Percentiles rank a stretch among this genome's conserved stretches.
Evolutionary conservation across 192 early-diverging fungal genomes (phyloP).

Genomic region (Haplosporangium gracile): DNA sequence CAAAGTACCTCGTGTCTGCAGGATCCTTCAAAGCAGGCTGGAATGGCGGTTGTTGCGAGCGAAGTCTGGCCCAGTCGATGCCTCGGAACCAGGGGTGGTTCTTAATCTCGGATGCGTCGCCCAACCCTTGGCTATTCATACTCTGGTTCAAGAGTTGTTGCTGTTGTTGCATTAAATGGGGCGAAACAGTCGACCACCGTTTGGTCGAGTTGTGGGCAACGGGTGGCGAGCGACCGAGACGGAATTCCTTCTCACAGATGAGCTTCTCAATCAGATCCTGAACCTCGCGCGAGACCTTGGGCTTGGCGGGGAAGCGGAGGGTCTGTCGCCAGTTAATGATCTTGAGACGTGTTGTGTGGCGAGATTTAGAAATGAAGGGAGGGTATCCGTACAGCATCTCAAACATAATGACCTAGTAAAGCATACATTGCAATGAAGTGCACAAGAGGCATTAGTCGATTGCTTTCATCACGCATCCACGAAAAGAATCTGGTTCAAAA

Average conservation of each 20-base stretch:
- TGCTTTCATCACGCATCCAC: background rate
- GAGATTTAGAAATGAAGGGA: slow-evolving; percentile 70
- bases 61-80: slow-evolving; percentile 78
- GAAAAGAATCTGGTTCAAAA: background rate
- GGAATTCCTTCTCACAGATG: slow-evolving; percentile 70
- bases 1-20: slow-evolving; percentile 97
- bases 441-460: background rate
- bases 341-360: slow-evolving; percentile 73
- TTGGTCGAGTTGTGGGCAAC: slow-evolving; percentile 34
- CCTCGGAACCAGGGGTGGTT: slow-evolving; percentile 80
- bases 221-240: slow-evolving; percentile 60
- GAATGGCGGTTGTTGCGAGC: slow-evolving; percentile 79
- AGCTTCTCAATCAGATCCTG: slow-evolving; percentile 72
- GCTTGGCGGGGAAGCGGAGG: slow-evolving; percentile 69
- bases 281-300: slow-evolving; percentile 65
- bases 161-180: slow-evolving; percentile 55
- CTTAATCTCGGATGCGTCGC: slow-evolving; percentile 83
- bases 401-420: slow-evolving; percentile 68
- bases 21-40: slow-evolving; percentile 79
- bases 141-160: slow-evolving; percentile 30
- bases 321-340: slow-evolving; percentile 77
- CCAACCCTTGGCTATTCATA: slow-evolving; percentile 50
- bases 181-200: slow-evolving; percentile 51
- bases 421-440: background rate
- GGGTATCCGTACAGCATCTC: slow-evolving; percentile 84